Evolutionary conservation across 768 basidiomycete genomes (phyloP).

Genomic region (Phlegmacium glaucopus): DNA sequence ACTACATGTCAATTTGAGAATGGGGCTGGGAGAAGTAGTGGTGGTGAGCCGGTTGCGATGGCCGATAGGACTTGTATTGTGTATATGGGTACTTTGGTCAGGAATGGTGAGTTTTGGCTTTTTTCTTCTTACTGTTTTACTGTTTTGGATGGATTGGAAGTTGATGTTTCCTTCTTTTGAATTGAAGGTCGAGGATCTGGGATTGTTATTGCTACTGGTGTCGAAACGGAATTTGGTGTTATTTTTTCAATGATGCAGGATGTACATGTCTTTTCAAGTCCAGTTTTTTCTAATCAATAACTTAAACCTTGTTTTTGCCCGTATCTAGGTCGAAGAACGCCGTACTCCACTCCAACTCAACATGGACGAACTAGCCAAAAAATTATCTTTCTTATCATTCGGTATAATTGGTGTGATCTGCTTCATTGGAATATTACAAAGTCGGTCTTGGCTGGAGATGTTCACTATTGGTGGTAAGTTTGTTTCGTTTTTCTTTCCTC

Average conservation of each 20-base stretch:
- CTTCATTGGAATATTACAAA: constrained; percentile 83
- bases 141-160: background rate
- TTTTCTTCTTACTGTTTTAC: background rate
- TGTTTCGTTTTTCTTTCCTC: background rate
- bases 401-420: constrained; percentile 94
- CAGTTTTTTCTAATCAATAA: background rate
- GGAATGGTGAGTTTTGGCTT: constrained; percentile 59
- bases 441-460: constrained; percentile 93
- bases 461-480: constrained; percentile 93
- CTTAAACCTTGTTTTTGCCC: too few relatives aligned
- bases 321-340: constrained; percentile 66
- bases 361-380: constrained; percentile 97
- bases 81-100: constrained; percentile 94
- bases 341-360: constrained; percentile 88
- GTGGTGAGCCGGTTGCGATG: constrained; percentile 50
- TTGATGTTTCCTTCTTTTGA: background rate
- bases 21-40: constrained; percentile 13
- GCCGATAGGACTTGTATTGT: constrained; percentile 87
- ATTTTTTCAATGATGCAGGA: constrained; percentile 99
- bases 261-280: constrained; percentile 35
- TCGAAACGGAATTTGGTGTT: constrained; percentile 90
- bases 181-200: constrained; percentile 72
- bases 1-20: constrained; percentile 50
- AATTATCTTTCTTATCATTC: constrained; percentile 86
- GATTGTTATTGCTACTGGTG: constrained; percentile 83